These are phyloP conservation scores for Alloteropsis angusta DNA, from an alignment of 202 grass and related monocot species.

Conservation along the genomic window DNA sequence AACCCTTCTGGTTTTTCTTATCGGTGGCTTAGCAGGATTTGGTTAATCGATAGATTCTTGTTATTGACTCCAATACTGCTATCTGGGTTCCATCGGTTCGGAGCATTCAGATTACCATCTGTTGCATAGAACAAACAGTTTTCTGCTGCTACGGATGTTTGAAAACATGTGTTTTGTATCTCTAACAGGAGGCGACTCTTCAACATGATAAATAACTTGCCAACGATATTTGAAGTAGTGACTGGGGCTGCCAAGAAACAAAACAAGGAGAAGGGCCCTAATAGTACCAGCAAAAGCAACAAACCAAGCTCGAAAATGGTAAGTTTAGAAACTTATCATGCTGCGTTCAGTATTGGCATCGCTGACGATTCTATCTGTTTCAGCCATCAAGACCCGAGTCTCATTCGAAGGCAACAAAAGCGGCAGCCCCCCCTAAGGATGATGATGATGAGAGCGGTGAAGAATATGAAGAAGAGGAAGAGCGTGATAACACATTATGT, in stretches of 20 bases:
- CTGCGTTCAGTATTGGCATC: neutral
- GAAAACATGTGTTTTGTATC: neutral
- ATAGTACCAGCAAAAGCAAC: slow-evolving; percentile 60
- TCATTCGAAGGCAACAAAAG: slow-evolving; percentile 40
- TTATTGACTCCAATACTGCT: neutral
- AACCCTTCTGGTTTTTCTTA: neutral
- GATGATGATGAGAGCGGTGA: slow-evolving; percentile 73
- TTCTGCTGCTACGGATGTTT: neutral
- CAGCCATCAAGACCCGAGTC: slow-evolving; percentile 46
- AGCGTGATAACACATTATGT: slow-evolving; percentile 78
- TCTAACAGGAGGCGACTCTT: slow-evolving; percentile 70
- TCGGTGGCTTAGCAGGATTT: neutral
- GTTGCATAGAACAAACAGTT: slow-evolving; percentile 1
- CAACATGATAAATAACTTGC: slow-evolving; percentile 91
- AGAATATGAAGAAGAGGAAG: slow-evolving; percentile 69
- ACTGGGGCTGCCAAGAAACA: slow-evolving; percentile 73
- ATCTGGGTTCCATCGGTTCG: neutral
- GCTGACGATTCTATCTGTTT: slow-evolving; percentile 9
- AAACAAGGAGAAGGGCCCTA: slow-evolving; percentile 73
- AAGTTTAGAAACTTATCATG: neutral
- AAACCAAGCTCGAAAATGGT: slow-evolving; percentile 72
- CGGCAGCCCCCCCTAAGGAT: slow-evolving; percentile 35
- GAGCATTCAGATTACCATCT: slow-evolving; percentile 8
- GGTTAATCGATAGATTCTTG: neutral
- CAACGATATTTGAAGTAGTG: slow-evolving; percentile 95